These are phyloP conservation scores for Scleromitrula shiraiana DNA, from an alignment of 2,329 filamentous ascomycete species.

Conservation along the genomic window DNA sequence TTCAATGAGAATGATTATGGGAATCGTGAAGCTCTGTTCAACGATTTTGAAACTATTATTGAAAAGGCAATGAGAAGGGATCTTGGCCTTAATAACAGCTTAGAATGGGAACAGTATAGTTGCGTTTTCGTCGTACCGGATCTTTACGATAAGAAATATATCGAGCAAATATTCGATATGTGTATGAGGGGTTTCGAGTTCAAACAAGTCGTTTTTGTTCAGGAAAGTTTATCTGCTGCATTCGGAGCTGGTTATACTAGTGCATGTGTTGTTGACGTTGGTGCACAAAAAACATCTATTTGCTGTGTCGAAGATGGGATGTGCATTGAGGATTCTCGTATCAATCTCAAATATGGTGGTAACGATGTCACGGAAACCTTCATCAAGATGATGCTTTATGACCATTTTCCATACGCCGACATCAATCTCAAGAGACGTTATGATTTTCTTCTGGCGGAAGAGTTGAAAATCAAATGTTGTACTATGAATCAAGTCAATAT, in stretches of 20 bases:
- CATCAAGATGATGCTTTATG: constrained; percentile 95
- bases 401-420: constrained; percentile 90
- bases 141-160: constrained; percentile 89
- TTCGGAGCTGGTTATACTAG: constrained; percentile 94
- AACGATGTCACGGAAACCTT: constrained; percentile 91
- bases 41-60: constrained; percentile 81
- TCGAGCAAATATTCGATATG: constrained; percentile 75
- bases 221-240: constrained; percentile 89
- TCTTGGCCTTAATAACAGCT: constrained; percentile 67
- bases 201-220: constrained; percentile 82
- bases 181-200: constrained; percentile 88
- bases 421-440: constrained; percentile 87
- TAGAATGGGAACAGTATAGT: constrained; percentile 82
- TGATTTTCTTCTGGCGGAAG: constrained; percentile 88
- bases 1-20: constrained; percentile 86
- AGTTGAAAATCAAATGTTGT: constrained; percentile 88
- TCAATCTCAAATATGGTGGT: constrained; percentile 92
- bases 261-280: constrained; percentile 91
- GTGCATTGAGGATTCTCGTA: constrained; percentile 84
- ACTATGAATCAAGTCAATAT: constrained; percentile 87
- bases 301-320: constrained; percentile 96
- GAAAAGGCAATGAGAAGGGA: constrained; percentile 84
- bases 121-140: constrained; percentile 97
- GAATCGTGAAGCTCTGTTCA: constrained; percentile 69
- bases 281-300: constrained; percentile 94